A percentile compares a stretch with the other conserved stretches of the same genome.
Conservation (phyloP, 371 early-diverging fungal genomes). For the Mortierella sp. region DNA sequence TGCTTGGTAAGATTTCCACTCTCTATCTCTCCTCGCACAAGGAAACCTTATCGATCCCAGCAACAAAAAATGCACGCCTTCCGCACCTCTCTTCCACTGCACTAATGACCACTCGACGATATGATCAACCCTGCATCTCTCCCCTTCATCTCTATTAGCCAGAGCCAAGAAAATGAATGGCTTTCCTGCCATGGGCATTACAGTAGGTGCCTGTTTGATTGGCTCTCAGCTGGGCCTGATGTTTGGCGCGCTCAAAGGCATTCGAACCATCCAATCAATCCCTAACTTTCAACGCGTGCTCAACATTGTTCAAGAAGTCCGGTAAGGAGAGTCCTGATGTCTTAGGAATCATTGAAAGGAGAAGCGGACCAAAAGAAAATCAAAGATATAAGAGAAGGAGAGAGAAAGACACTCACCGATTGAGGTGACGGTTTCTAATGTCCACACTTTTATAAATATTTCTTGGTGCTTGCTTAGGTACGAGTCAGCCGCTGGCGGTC, state of each 20-base stretch:
- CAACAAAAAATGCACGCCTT: too few relatives aligned
- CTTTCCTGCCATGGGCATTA: constrained; percentile 23
- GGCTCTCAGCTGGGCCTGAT: constrained; percentile 38
- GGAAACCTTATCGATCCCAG: too few relatives aligned
- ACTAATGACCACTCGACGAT: too few relatives aligned
- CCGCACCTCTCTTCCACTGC: too few relatives aligned
- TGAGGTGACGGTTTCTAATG: too few relatives aligned
- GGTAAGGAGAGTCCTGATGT: constrained; percentile 10
- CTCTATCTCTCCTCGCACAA: too few relatives aligned
- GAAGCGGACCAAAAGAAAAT: too few relatives aligned
- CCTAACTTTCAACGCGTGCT: constrained; percentile 48
- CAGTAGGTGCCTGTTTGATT: constrained; percentile 31
- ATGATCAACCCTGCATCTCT: neutral
- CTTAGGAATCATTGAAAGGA: neutral
- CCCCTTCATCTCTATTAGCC: constrained; percentile 10
- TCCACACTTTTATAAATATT: too few relatives aligned
- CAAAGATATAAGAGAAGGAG: too few relatives aligned
- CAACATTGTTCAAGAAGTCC: constrained; percentile 43
- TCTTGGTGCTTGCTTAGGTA: too few relatives aligned
- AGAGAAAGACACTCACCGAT: too few relatives aligned
- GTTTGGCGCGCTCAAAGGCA: constrained; percentile 42
- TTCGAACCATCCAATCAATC: constrained; percentile 45
- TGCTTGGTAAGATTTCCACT: constrained; percentile 22
- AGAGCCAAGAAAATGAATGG: constrained; percentile 42
- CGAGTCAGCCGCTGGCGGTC: too few relatives aligned